Percentiles rank a stretch among this genome's conserved stretches.
phyloP scores from a whole-genome alignment of 768 basidiomycete genomes.

The Infundibulicybe gibba region DNA sequence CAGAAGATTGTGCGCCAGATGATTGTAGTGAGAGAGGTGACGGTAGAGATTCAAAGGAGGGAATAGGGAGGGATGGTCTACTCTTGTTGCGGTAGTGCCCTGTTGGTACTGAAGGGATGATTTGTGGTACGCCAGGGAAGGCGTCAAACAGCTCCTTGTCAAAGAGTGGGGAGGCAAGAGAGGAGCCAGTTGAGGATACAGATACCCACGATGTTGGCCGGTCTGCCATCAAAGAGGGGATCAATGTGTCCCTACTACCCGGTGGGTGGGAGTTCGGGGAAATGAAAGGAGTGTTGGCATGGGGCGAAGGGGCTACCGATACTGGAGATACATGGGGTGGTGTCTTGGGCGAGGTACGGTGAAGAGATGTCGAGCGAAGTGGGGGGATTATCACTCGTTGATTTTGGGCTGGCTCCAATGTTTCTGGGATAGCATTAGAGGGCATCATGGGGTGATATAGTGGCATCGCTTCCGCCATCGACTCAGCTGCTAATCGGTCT shows the following conservation, averaged over 20 bases:
- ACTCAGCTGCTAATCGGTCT: constrained; percentile 2
- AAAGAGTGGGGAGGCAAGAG: constrained; percentile 42
- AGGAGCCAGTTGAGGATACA: constrained; percentile 33
- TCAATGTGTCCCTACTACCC: not conserved
- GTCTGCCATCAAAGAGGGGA: not conserved
- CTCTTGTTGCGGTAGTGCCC: constrained; percentile 6
- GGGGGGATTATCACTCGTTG: not conserved
- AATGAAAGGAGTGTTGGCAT: not conserved
- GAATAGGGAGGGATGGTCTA: constrained; percentile 9
- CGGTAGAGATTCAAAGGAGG: not conserved
- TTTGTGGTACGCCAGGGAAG: constrained; percentile 67
- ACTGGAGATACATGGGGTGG: not conserved
- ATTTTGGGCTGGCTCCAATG: not conserved
- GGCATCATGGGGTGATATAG: not conserved
- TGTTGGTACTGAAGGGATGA: constrained; percentile 26
- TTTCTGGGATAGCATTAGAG: not conserved
- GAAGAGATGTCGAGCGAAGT: not conserved
- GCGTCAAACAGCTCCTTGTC: constrained; percentile 64
- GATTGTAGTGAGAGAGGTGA: no score
- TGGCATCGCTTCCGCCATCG: not conserved
- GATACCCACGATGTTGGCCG: constrained; percentile 48
- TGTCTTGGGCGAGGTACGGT: constrained; percentile 3
- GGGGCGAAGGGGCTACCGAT: no score
- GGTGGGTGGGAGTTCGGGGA: not conserved
- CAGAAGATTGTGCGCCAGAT: no score